A percentile compares a stretch with the other conserved stretches of the same genome.
Evolutionary conservation across 345 rosid species (phyloP).

Genomic region (Pugionium dolabratum): DNA sequence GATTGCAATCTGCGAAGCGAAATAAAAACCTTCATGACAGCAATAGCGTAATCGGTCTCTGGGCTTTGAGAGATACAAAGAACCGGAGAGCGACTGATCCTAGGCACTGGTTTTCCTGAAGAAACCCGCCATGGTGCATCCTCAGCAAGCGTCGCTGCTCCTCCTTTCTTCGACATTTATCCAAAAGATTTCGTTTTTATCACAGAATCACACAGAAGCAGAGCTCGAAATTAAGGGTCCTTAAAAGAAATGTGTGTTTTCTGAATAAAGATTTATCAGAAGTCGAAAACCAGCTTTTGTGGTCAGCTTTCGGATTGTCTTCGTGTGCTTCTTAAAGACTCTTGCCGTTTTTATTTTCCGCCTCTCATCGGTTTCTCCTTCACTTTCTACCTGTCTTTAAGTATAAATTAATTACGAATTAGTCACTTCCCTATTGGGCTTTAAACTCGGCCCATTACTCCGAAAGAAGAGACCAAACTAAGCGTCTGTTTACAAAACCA

Average conservation of each 20-base stretch:
- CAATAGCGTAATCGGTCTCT: slow-evolving; percentile 56
- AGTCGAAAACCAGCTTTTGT: slow-evolving; percentile 24
- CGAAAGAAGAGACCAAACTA: neutral
- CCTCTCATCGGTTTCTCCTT: slow-evolving; percentile 26
- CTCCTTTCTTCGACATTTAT: slow-evolving; percentile 65
- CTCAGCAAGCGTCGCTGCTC: slow-evolving; percentile 50
- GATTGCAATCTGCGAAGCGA: neutral
- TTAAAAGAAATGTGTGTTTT: neutral
- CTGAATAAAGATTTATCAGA: too few relatives aligned
- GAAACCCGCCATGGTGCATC: slow-evolving; percentile 90
- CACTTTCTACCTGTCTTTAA: slow-evolving; percentile 1
- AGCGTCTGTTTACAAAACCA: neutral
- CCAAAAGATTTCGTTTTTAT: neutral
- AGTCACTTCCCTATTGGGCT: slow-evolving; percentile 2
- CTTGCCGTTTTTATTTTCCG: slow-evolving; percentile 20
- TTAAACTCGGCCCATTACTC: slow-evolving; percentile 6
- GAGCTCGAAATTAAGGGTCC: neutral
- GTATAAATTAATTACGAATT: neutral
- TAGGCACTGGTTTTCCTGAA: slow-evolving; percentile 61
- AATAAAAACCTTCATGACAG: slow-evolving; percentile 60
- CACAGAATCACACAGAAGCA: neutral
- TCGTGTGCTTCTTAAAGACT: slow-evolving; percentile 33
- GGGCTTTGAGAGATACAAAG: slow-evolving; percentile 59
- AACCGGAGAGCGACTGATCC: slow-evolving; percentile 67
- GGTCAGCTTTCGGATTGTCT: slow-evolving; percentile 42